These are phyloP conservation scores for Dryas drummondii DNA, from an alignment of 306 rosid genomes.

Conservation along the genomic window DNA sequence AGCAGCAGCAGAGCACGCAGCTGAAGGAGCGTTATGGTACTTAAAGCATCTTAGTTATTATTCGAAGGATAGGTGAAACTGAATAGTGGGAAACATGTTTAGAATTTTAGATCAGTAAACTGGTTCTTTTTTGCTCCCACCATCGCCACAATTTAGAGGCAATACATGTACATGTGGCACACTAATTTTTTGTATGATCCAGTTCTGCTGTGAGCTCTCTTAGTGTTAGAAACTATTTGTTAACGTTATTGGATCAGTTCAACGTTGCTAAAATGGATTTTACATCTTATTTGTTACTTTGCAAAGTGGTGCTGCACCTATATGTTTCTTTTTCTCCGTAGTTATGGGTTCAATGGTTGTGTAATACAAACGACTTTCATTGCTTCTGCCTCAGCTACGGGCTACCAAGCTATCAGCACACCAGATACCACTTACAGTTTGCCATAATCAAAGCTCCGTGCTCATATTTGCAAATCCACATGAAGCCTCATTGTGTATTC, in stretches of 20 bases:
- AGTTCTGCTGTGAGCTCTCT: neutral
- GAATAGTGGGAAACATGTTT: neutral
- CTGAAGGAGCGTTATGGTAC: conserved; percentile 68
- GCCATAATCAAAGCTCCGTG: no score
- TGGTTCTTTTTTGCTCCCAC: neutral
- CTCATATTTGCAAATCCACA: no score
- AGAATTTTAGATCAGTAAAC: neutral
- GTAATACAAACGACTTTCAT: no score
- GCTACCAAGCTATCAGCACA: no score
- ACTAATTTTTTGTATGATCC: neutral
- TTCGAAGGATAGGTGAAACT: conserved; percentile 15
- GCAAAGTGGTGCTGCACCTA: no score
- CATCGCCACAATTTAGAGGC: neutral
- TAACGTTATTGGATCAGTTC: neutral
- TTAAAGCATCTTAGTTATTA: conserved; percentile 38
- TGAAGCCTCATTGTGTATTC: no score
- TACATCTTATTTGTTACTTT: no score
- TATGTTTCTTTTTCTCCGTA: no score
- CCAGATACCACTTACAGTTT: no score
- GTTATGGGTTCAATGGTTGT: no score
- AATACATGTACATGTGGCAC: neutral
- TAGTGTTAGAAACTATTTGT: neutral
- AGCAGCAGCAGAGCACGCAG: conserved; percentile 59
- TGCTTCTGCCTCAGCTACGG: no score
- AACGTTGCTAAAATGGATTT: neutral